Evolutionary conservation across 345 rosid species (phyloP).

Genomic region (Arabis alpina): DNA sequence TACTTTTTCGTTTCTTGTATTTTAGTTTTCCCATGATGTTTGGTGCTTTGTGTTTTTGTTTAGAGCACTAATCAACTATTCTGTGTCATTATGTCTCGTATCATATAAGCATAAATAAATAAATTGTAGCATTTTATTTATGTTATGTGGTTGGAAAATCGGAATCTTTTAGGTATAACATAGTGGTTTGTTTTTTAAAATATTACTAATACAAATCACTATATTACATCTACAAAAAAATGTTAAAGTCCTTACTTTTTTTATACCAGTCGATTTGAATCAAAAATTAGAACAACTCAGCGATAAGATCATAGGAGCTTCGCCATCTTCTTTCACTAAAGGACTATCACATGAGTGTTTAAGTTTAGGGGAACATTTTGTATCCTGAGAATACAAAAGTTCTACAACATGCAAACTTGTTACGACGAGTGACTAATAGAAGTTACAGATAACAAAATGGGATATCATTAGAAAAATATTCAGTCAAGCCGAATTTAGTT

Average conservation of each 20-base stretch:
- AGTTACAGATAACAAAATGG: too few species aligned
- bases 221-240: too few species aligned
- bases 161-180: neutral
- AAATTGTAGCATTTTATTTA: neutral
- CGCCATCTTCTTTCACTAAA: neutral
- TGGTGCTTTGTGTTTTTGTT: slow-evolving; percentile 45
- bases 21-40: neutral
- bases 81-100: slow-evolving; percentile 13
- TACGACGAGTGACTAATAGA: neutral
- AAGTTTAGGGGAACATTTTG: neutral
- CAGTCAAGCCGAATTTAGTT: too few species aligned
- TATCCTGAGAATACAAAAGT: neutral
- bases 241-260: too few species aligned
- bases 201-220: too few species aligned
- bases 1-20: neutral
- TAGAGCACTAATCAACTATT: slow-evolving; percentile 27
- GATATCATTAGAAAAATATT: too few species aligned
- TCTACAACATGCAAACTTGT: neutral
- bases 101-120: slow-evolving; percentile 1
- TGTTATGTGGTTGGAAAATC: slow-evolving; percentile 2
- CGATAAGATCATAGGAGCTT: neutral
- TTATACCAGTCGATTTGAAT: neutral
- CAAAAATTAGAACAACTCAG: neutral
- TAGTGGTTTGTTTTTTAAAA: too few species aligned
- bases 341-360: neutral